Base-by-base conservation (phyloP, 495 filamentous ascomycete species). In the Hypoxylon fragiforme region DNA sequence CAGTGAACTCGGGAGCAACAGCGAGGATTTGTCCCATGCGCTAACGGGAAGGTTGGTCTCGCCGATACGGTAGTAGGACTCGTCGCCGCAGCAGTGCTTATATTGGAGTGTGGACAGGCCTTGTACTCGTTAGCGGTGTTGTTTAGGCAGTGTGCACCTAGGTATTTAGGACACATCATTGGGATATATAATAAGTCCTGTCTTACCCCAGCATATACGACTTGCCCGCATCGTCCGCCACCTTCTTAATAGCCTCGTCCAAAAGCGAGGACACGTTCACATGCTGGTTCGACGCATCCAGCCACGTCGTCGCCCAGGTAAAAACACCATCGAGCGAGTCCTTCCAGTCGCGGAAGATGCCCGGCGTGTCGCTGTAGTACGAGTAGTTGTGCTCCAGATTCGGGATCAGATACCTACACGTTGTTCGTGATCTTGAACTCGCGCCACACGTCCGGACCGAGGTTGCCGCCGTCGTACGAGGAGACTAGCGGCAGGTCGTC, bases 21-120 rank as follows among this genome's bases (percentile, higher is more conserved):
- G 54, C 24, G 7, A 71, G 53, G 31, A 69, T 66, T 44, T 71
- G 66, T 15, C 56, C 45, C 56, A 71, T 63, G 12, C 68, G 58
- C 37, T 69, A n/a, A n/a, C 61, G 24, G 50, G 74, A 24, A 78
- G 57, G 36, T 70, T 76, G 42, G 62, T 60, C 41, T 72, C 73
- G 45, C 76, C 76, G 5, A 60, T 54, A 4, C 75, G 72, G 57
- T 79, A 79, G 64, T 68, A 72, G n/a, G 54, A 52, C n/a, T n/a
- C n/a, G 22, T 60, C 57, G 21, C 63, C 50, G 19, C 60, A 47
- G 32, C 68, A 60, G 46, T 76, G 67, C 39, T 78, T 77, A 60
- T 70, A 78, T 37, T 78, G 74, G 0, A 77, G 55, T 0, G 54
- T 21, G 32, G 57, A 54, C 20, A 64, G 44, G 54, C 54, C 52